These are phyloP conservation scores for Lentinula novae-zelandiae DNA, from an alignment of 1,284 basidiomycete species.

Conservation along the genomic window DNA sequence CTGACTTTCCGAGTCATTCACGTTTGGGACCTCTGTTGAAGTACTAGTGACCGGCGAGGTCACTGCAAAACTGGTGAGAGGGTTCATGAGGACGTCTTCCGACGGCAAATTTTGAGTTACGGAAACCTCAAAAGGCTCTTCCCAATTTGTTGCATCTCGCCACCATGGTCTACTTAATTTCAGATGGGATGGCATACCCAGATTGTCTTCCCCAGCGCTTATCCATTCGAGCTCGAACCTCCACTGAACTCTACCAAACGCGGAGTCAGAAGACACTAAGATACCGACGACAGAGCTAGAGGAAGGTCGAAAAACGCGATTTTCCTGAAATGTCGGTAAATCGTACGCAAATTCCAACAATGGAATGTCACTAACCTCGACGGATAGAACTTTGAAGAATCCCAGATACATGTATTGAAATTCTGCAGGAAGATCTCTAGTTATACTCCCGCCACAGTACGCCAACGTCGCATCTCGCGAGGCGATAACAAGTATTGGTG, in stretches of 20 bases:
- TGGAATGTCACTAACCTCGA: background rate
- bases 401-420: conserved; percentile 10
- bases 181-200: background rate
- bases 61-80: background rate
- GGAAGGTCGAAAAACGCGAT: background rate
- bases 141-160: background rate
- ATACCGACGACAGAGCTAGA: background rate
- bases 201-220: conserved; percentile 6
- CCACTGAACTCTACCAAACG: conserved; percentile 1
- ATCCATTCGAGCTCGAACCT: conserved; percentile 8
- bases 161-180: conserved; percentile 10
- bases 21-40: background rate
- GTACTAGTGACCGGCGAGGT: background rate
- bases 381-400: background rate
- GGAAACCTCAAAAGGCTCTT: background rate
- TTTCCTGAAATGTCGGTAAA: background rate
- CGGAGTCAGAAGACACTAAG: background rate
- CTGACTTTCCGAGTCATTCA: background rate
- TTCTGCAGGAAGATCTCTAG: background rate
- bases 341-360: background rate
- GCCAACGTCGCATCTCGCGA: background rate
- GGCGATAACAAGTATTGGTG: background rate
- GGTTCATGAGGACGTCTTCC: background rate
- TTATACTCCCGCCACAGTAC: background rate
- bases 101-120: background rate